Evolutionary conservation across 805 yeast species (phyloP), one percentile per base, ranked within the genome.

Genomic region (Candida ponderosae): DNA sequence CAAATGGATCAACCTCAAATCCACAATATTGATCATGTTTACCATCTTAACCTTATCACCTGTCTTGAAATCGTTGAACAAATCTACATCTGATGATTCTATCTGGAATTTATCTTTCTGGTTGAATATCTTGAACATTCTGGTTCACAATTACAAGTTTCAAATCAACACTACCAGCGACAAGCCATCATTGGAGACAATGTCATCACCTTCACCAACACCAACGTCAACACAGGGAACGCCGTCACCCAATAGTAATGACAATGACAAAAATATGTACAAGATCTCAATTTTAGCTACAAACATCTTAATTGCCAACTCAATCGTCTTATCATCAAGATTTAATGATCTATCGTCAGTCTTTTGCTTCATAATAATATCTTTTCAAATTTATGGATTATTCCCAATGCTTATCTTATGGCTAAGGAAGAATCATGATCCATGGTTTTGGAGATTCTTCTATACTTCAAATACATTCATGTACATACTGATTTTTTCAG

Each of bases 51-150:
- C 93, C 1, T 65, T 90, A 31, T 83, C 97, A 0, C 98, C 98
- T 0, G 90, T 93, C 1, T 69, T 93, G 35, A 82, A 85, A 47
- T 87, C 96, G 0, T 67, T 93, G 31, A 87, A 96, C 0, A 76
- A 79, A 49, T 82, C 96, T 0, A 87, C 96, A 0, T 77, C 96
- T 0, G 81, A 93, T 0, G 97, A 93, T 62, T 86, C 96, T 14
- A 87, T 93, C 41, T 90, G 97, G 97, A 88, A 95, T 0, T 59
- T 93, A 5, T 76, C 94, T 7, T 77, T 81, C 33, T 81, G 96
- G 79, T 64, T 93, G 14, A 78, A 84, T 24, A 47, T 86, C 10
- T 62, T 79, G 32, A 87, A 87, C 49, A 62, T 24, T n/a, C 4
- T 33, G 40, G 29, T 15, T 34, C 26, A 24, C 13, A 24, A 24